Percentiles rank a stretch among this genome's conserved stretches.
phyloP scores from a whole-genome alignment of 2,329 filamentous ascomycete species.

The Cercospora sp. region DNA sequence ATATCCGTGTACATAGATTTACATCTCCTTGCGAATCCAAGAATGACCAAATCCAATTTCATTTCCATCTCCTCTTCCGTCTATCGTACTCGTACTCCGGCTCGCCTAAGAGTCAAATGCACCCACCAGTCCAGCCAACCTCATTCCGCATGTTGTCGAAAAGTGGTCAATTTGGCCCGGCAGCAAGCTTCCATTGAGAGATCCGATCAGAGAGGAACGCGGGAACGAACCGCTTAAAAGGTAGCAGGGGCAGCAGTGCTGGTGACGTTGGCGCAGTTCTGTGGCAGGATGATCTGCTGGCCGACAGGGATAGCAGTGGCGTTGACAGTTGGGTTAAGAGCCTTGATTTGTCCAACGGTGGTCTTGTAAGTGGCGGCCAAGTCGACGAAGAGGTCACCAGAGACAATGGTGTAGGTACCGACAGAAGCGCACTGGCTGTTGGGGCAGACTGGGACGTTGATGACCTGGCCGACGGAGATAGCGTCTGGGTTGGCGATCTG shows the following conservation, averaged over 20 bases:
- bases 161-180: background rate
- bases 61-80: background rate
- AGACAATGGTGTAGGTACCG: slow-evolving; percentile 28
- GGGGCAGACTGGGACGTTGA: slow-evolving; percentile 33
- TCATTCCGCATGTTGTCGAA: background rate
- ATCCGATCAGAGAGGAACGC: background rate
- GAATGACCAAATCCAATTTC: background rate
- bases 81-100: background rate
- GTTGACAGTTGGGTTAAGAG: slow-evolving; percentile 28
- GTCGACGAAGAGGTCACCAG: slow-evolving; percentile 31
- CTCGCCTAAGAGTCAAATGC: background rate
- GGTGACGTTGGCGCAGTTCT: slow-evolving; percentile 12
- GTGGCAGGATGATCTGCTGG: slow-evolving; percentile 20
- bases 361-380: slow-evolving; percentile 26
- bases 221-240: background rate
- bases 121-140: background rate
- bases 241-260: background rate
- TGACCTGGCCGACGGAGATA: slow-evolving; percentile 27
- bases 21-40: background rate
- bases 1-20: background rate
- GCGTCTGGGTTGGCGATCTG: slow-evolving; percentile 29
- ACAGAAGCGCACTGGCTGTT: slow-evolving; percentile 25
- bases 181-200: background rate
- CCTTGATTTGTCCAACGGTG: slow-evolving; percentile 30
- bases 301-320: slow-evolving; percentile 22